Percentiles rank a stretch among this genome's conserved stretches.
Evolutionary conservation across 768 basidiomycete species (phyloP).

Genomic region (Leccinellum rugosiceps): DNA sequence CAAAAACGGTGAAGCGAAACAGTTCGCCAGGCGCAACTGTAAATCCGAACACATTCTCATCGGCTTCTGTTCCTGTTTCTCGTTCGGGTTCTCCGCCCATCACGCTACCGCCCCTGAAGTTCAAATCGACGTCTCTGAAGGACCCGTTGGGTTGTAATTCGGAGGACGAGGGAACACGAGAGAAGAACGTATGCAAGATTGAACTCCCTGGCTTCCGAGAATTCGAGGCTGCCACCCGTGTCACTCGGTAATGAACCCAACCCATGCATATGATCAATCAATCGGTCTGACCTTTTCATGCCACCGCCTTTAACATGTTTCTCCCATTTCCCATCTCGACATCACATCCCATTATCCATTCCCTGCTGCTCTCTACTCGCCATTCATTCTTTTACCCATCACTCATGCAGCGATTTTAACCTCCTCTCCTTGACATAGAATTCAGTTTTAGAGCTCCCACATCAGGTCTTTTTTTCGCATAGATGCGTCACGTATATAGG

Average conservation of each 20-base stretch:
- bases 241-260: slow-evolving; percentile 14
- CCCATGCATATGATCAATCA: slow-evolving; percentile 2
- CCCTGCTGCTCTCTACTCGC: slow-evolving; percentile 3
- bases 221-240: slow-evolving; percentile 51
- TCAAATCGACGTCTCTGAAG: slow-evolving; percentile 28
- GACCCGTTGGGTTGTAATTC: slow-evolving; percentile 10
- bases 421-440: slow-evolving; percentile 19
- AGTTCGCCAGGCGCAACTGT: slow-evolving; percentile 8
- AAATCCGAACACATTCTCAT: slow-evolving; percentile 13
- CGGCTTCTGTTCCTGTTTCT: slow-evolving; percentile 47
- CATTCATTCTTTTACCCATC: slow-evolving; percentile 1
- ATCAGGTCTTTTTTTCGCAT: slow-evolving; percentile 16
- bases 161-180: slow-evolving; percentile 22
- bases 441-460: slow-evolving; percentile 19
- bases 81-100: slow-evolving; percentile 71
- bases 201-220: slow-evolving; percentile 62
- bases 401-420: slow-evolving; percentile 8
- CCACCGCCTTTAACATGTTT: slow-evolving; percentile 6
- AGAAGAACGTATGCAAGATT: slow-evolving; percentile 32
- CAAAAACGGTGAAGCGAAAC: slow-evolving; percentile 14
- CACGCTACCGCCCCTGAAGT: slow-evolving; percentile 64
- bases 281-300: neutral
- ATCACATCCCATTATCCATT: slow-evolving; percentile 20
- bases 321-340: slow-evolving; percentile 6
- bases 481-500: slow-evolving; percentile 32